Evolutionary conservation across 2,329 filamentous ascomycete genomes (phyloP).

Genomic region (Scopulariopsis brevicaulis): DNA sequence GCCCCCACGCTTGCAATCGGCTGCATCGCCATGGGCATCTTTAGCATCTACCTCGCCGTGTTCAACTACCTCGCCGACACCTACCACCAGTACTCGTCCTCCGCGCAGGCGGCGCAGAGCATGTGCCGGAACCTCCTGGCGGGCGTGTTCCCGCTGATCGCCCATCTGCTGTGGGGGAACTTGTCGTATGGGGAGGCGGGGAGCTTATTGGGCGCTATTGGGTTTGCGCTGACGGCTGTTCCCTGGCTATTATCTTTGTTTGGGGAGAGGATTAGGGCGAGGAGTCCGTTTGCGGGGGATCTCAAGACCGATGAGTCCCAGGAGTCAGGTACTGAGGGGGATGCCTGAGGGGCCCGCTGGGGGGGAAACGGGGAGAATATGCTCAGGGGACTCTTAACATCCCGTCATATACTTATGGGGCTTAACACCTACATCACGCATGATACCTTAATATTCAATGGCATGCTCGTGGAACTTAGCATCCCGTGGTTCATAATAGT

Average conservation of each 20-base stretch:
- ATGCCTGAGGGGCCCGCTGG: not conserved
- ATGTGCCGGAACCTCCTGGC: conserved; percentile 56
- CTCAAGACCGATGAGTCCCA: not conserved
- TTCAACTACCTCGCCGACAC: conserved; percentile 61
- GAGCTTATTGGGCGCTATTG: conserved; percentile 52
- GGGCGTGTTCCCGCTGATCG: conserved; percentile 52
- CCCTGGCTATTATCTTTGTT: conserved; percentile 58
- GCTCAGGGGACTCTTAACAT: not conserved
- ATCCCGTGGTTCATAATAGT: too few species aligned
- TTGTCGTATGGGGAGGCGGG: conserved; percentile 49
- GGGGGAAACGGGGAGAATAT: not conserved
- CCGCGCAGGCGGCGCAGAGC: conserved; percentile 53
- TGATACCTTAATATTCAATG: not conserved
- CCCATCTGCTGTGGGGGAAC: conserved; percentile 45
- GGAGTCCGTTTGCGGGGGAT: conserved; percentile 47
- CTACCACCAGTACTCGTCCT: conserved; percentile 55
- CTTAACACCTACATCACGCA: too few species aligned
- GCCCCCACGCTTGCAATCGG: conserved; percentile 49
- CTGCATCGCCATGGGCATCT: conserved; percentile 56
- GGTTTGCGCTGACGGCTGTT: conserved; percentile 46
- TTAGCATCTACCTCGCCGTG: conserved; percentile 55
- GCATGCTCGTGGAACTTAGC: not conserved
- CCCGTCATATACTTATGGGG: too few species aligned
- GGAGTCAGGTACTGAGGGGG: not conserved
- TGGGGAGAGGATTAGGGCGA: conserved; percentile 47